Evolutionary conservation across 176 grass and related monocot species (phyloP).

Genomic region (Poa pratensis): DNA sequence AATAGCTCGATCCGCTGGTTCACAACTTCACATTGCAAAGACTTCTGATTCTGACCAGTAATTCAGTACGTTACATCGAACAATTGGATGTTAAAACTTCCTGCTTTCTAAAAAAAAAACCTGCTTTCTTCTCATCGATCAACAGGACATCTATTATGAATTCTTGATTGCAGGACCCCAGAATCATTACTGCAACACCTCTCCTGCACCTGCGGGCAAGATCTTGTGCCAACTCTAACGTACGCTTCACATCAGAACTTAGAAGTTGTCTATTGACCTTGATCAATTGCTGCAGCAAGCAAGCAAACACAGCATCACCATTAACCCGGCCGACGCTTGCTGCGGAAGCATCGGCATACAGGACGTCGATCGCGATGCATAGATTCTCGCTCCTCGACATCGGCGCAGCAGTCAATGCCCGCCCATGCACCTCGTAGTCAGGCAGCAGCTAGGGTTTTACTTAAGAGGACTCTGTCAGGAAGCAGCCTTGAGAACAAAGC

Average conservation of each 20-base stretch:
- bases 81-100: not conserved
- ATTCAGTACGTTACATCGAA: not conserved
- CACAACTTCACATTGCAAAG: not conserved
- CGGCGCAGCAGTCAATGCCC: slow-evolving; percentile 39
- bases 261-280: not conserved
- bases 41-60: not conserved
- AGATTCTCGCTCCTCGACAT: slow-evolving; percentile 29
- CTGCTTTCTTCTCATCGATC: not conserved
- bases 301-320: slow-evolving; percentile 25
- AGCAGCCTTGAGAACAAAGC: slow-evolving; percentile 57
- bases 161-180: not conserved
- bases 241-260: not conserved
- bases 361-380: not conserved
- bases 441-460: slow-evolving; percentile 50
- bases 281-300: slow-evolving; percentile 27
- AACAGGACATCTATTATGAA: not conserved
- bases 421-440: slow-evolving; percentile 55
- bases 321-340: slow-evolving; percentile 44
- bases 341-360: slow-evolving; percentile 31
- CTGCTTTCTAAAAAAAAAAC: not conserved
- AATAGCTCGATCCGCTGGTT: too few species aligned
- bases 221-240: slow-evolving; percentile 17
- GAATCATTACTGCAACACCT: slow-evolving; percentile 26
- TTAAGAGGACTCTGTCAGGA: slow-evolving; percentile 43
- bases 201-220: slow-evolving; percentile 26